Percentiles rank a stretch among this genome's conserved stretches.
Conservation (phyloP, 2,329 filamentous ascomycete genomes). For the Pestalotiopsis fici region DNA sequence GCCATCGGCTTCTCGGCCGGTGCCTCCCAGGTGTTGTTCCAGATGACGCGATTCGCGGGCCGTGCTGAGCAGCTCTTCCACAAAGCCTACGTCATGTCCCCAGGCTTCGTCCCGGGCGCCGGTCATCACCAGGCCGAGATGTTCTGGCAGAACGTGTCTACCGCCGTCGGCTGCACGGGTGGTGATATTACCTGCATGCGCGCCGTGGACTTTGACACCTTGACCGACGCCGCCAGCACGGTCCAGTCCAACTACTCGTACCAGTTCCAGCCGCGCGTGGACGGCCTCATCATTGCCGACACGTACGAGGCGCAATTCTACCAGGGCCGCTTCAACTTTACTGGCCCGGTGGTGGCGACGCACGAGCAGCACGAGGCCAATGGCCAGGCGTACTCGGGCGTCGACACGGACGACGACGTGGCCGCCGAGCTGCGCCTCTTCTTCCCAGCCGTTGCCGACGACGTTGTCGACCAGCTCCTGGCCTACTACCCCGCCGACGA, state of each 20-base stretch:
- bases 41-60: conserved; percentile 7
- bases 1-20: conserved; percentile 7
- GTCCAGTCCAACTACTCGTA: conserved; percentile 27
- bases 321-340: conserved; percentile 35
- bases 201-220: conserved; percentile 6
- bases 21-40: conserved; percentile 4
- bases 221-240: conserved; percentile 21
- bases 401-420: conserved; percentile 33
- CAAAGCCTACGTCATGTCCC: conserved; percentile 9
- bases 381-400: conserved; percentile 25
- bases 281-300: conserved; percentile 34
- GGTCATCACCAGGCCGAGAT: conserved; percentile 31
- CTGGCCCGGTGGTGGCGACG: conserved; percentile 32
- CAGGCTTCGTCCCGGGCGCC: conserved; percentile 25
- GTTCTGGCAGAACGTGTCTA: conserved; percentile 7
- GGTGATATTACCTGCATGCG: conserved; percentile 6
- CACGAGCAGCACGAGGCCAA: conserved; percentile 37
- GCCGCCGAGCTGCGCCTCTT: conserved; percentile 28
- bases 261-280: conserved; percentile 35
- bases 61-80: conserved; percentile 5
- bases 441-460: conserved; percentile 34
- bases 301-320: conserved; percentile 37
- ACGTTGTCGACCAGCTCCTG: conserved; percentile 28
- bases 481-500: conserved; percentile 31
- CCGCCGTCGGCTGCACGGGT: conserved; percentile 1